Evolutionary conservation across 2,329 filamentous ascomycete genomes (phyloP).

Genomic region (Hypoxylon sp.): DNA sequence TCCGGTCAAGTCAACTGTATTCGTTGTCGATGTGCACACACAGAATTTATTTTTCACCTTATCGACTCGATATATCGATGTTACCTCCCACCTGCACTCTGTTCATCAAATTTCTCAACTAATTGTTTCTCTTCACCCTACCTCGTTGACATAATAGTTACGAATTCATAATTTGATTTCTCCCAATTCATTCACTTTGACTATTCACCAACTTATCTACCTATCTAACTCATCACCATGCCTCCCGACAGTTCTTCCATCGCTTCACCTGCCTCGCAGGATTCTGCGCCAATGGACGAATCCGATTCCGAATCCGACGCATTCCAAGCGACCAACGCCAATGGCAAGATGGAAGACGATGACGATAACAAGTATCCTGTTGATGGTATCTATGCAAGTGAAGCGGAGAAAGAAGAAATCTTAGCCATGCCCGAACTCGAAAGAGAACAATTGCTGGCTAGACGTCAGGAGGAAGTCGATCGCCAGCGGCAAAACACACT

Average conservation of each 20-base stretch:
- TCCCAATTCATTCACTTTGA: neutral
- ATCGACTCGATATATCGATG: neutral
- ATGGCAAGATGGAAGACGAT: constrained; percentile 58
- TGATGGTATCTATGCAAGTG: constrained; percentile 85
- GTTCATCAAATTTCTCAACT: neutral
- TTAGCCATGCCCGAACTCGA: constrained; percentile 91
- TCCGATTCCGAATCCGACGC: constrained; percentile 83
- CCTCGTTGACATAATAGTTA: neutral
- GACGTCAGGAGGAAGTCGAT: constrained; percentile 87
- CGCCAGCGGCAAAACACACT: constrained; percentile 85
- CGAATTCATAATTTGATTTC: neutral
- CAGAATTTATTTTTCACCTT: neutral
- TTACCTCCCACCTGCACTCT: neutral
- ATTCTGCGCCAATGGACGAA: constrained; percentile 91
- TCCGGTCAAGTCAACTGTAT: neutral
- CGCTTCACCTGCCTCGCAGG: constrained; percentile 80
- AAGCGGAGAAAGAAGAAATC: constrained; percentile 82
- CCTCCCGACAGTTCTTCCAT: constrained; percentile 72
- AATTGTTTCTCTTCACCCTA: neutral
- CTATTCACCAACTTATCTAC: constrained; percentile 1
- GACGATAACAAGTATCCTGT: constrained; percentile 81
- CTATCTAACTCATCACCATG: constrained; percentile 34
- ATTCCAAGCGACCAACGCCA: constrained; percentile 58
- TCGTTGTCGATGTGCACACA: neutral
- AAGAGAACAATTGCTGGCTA: constrained; percentile 89